A percentile compares a stretch with the other conserved stretches of the same genome.
Conservation (phyloP, 1,284 basidiomycete species). For the Coniferiporia sulphurascens region DNA sequence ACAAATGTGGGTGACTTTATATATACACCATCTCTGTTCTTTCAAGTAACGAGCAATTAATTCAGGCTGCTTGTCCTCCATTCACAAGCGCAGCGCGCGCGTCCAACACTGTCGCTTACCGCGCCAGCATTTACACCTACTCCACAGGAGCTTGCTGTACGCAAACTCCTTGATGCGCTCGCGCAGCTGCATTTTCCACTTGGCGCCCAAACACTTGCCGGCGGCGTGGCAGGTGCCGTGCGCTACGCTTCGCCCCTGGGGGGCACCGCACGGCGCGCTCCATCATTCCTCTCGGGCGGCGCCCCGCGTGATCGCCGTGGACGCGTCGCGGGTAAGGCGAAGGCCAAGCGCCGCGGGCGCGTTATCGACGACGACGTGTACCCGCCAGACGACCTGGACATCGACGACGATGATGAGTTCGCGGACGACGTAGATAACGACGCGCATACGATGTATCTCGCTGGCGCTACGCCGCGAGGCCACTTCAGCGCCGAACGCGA, state of each 20-base stretch:
- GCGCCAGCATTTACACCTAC: slow-evolving; percentile 37
- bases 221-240: slow-evolving; percentile 53
- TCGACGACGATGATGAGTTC: no score
- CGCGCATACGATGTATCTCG: background rate
- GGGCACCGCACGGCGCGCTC: slow-evolving; percentile 39
- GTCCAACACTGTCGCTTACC: slow-evolving; percentile 48
- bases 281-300: slow-evolving; percentile 66
- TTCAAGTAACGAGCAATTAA: slow-evolving; percentile 37
- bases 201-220: slow-evolving; percentile 41
- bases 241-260: slow-evolving; percentile 45
- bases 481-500: slow-evolving; percentile 10
- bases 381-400: no score
- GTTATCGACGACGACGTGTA: slow-evolving; percentile 8
- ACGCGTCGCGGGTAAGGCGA: slow-evolving; percentile 48
- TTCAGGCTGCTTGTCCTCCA: slow-evolving; percentile 61
- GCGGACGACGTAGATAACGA: background rate
- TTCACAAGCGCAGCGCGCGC: slow-evolving; percentile 53
- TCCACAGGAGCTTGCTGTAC: slow-evolving; percentile 12
- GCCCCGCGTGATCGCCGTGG: slow-evolving; percentile 71
- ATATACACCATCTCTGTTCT: slow-evolving; percentile 26
- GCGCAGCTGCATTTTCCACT: slow-evolving; percentile 26
- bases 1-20: slow-evolving; percentile 47
- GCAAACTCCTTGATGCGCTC: slow-evolving; percentile 24
- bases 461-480: slow-evolving; percentile 14
- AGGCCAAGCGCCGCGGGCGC: slow-evolving; percentile 25